Conservation (phyloP, 495 filamentous ascomycete species). For the Talaromyces adpressus region DNA sequence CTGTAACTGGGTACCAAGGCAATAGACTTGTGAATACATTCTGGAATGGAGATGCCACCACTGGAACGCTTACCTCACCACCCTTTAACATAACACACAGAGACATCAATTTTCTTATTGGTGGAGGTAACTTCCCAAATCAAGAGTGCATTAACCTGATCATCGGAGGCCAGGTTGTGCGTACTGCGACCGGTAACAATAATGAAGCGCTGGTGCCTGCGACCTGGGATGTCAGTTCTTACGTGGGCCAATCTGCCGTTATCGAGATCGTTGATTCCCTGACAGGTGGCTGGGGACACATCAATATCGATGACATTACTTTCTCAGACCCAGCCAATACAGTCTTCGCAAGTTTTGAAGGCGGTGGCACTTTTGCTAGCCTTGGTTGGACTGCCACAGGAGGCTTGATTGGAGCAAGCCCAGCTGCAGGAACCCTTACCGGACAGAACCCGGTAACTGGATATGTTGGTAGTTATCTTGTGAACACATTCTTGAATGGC, state of each 20-base stretch:
- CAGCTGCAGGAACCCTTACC: neutral
- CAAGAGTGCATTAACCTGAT: neutral
- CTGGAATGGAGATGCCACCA: neutral
- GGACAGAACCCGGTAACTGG: neutral
- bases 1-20: neutral
- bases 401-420: too few species aligned
- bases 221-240: neutral
- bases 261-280: constrained; percentile 13
- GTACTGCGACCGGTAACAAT: too few species aligned
- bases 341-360: too few species aligned
- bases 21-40: neutral
- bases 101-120: constrained; percentile 3
- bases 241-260: constrained; percentile 10
- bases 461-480: neutral
- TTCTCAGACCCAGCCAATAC: too few species aligned
- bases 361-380: too few species aligned
- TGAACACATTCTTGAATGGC: constrained; percentile 1
- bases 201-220: neutral
- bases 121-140: neutral
- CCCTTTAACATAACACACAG: neutral
- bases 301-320: too few species aligned
- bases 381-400: too few species aligned
- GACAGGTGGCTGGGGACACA: neutral
- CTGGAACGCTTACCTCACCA: neutral
- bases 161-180: too few species aligned